These are phyloP conservation scores for Sarocladiaceae sp. DNA, from an alignment of 2,329 filamentous ascomycete genomes.

Conservation along the genomic window DNA sequence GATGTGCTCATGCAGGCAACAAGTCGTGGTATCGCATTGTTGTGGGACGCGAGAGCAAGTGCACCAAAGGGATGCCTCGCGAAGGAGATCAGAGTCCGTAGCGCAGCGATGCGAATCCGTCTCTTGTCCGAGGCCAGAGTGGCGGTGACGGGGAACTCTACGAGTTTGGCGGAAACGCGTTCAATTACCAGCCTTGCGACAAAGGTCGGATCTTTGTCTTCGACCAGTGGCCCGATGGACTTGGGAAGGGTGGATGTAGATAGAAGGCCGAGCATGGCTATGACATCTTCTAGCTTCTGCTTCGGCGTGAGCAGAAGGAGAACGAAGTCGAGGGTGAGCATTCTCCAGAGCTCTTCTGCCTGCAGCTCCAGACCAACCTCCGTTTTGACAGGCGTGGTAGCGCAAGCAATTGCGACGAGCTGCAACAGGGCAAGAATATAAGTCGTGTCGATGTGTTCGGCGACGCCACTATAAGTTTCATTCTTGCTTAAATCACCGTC, in stretches of 20 bases:
- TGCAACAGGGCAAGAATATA: constrained; percentile 62
- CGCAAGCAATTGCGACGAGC: constrained; percentile 54
- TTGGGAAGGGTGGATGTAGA: constrained; percentile 56
- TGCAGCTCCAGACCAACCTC: constrained; percentile 23
- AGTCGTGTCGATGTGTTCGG: constrained; percentile 54
- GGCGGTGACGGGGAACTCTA: constrained; percentile 42
- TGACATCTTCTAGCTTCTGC: constrained; percentile 57
- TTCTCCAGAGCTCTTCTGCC: constrained; percentile 55
- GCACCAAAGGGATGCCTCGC: constrained; percentile 57
- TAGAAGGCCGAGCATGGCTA: constrained; percentile 58
- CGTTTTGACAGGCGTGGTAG: constrained; percentile 27
- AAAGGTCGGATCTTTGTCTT: constrained; percentile 34
- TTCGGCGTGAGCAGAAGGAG: constrained; percentile 61
- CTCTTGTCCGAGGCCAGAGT: constrained; percentile 32
- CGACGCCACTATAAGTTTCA: constrained; percentile 31
- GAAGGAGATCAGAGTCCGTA: constrained; percentile 54
- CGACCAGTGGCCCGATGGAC: constrained; percentile 57
- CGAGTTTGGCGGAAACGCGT: constrained; percentile 55
- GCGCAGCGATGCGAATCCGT: constrained; percentile 36
- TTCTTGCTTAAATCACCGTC: constrained; percentile 41
- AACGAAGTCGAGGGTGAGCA: constrained; percentile 60
- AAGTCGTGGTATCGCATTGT: constrained; percentile 64
- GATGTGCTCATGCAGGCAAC: constrained; percentile 58
- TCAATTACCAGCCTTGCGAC: constrained; percentile 49
- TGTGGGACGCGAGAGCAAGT: constrained; percentile 60